phyloP scores from a whole-genome alignment of 2,329 filamentous ascomycete genomes.

The Exserohilum rostratum region DNA sequence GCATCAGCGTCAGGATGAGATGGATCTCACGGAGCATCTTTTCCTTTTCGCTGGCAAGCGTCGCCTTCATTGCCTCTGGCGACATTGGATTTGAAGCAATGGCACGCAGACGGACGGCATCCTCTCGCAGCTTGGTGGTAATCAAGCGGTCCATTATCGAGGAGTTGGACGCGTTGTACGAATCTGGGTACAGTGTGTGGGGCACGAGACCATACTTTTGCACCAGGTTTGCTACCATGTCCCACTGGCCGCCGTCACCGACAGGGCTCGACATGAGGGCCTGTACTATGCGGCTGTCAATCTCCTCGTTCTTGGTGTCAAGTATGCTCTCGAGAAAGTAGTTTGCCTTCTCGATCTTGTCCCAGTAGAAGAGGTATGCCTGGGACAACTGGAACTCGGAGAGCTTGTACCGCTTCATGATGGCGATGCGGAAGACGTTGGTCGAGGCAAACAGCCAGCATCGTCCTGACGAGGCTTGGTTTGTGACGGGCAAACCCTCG shows the following conservation, averaged over 20 bases:
- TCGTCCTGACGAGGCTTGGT: constrained; percentile 79
- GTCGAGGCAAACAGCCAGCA: constrained; percentile 93
- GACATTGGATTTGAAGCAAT: constrained; percentile 53
- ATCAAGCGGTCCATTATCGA: constrained; percentile 73
- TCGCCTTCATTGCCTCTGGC: constrained; percentile 46
- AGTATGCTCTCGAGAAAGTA: constrained; percentile 87
- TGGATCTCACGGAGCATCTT: constrained; percentile 82
- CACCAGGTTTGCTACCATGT: constrained; percentile 88
- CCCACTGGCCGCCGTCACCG: constrained; percentile 86
- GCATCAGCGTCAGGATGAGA: constrained; percentile 77
- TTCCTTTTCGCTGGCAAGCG: constrained; percentile 64
- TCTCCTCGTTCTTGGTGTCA: constrained; percentile 71
- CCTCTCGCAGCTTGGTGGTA: constrained; percentile 86
- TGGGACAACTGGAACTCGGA: constrained; percentile 85
- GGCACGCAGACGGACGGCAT: constrained; percentile 73
- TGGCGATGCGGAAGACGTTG: constrained; percentile 87
- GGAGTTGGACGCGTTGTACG: constrained; percentile 76
- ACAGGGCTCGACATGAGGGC: constrained; percentile 71
- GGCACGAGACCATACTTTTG: constrained; percentile 88
- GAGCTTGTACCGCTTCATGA: constrained; percentile 83
- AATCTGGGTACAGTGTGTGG: constrained; percentile 80
- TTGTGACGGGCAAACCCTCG: constrained; percentile 83
- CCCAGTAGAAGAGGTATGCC: constrained; percentile 89
- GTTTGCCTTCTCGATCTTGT: constrained; percentile 91
- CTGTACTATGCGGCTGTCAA: constrained; percentile 76